These are phyloP conservation scores for Luffa acutangula DNA, from an alignment of 306 rosid species.

Conservation along the genomic window DNA sequence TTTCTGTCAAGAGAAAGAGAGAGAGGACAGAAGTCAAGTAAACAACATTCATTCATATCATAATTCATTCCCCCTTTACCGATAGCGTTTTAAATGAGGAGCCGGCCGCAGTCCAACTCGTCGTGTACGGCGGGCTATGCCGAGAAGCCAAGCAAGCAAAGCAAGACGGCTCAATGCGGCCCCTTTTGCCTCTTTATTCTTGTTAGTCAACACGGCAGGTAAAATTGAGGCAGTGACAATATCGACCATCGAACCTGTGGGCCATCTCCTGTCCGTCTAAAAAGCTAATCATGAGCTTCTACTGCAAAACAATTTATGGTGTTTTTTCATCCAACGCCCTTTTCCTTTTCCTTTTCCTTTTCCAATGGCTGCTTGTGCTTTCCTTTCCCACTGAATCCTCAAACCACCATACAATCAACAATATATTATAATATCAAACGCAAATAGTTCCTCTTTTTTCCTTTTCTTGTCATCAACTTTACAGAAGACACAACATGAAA, in stretches of 20 bases:
- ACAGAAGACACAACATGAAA: background rate
- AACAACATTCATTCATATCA: background rate
- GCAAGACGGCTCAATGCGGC: background rate
- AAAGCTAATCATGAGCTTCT: background rate
- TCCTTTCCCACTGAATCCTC: background rate
- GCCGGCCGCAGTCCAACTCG: background rate
- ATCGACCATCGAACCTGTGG: background rate
- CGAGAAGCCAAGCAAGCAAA: background rate
- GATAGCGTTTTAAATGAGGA: background rate
- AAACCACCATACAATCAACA: background rate
- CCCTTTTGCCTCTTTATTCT: background rate
- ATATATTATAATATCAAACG: background rate
- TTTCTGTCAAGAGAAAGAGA: background rate
- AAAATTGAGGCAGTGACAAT: background rate
- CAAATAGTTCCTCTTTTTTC: background rate
- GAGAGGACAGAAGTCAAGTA: background rate
- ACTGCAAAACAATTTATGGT: background rate
- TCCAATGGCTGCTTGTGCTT: background rate
- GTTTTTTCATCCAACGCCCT: background rate
- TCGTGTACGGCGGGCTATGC: constrained; percentile 2
- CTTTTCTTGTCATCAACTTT: background rate
- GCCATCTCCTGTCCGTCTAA: background rate
- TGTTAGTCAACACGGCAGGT: background rate
- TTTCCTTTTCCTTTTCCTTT: background rate
- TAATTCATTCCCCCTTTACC: background rate